These are phyloP conservation scores for Oryza australiensis DNA, from an alignment of 176 grass and related monocot genomes.

Conservation along the genomic window DNA sequence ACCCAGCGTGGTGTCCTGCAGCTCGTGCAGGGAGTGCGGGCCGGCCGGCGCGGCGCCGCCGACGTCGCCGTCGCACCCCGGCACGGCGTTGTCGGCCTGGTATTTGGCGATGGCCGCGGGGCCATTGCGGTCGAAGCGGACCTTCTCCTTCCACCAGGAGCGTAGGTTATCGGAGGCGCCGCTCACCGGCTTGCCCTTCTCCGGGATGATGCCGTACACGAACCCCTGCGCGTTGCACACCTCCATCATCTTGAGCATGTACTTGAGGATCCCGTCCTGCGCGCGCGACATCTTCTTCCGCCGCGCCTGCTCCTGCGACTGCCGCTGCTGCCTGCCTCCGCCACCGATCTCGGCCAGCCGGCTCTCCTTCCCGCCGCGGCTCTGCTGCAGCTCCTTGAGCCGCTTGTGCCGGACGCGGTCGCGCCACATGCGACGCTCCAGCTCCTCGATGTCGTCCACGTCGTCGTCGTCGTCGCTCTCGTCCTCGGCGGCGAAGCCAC, in stretches of 20 bases:
- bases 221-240: slow-evolving; percentile 93
- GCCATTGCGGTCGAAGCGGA: slow-evolving; percentile 87
- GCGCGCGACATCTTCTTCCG: slow-evolving; percentile 98
- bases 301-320: slow-evolving; percentile 71
- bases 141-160: slow-evolving; percentile 96
- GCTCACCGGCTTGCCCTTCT: slow-evolving; percentile 86
- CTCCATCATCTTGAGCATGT: slow-evolving; percentile 99
- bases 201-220: slow-evolving; percentile 91
- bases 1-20: slow-evolving; percentile 92
- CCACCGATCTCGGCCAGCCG: background rate
- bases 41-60: background rate
- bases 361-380: slow-evolving; percentile 12
- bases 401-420: slow-evolving; percentile 70
- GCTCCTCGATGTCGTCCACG: slow-evolving; percentile 73
- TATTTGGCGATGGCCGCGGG: slow-evolving; percentile 70
- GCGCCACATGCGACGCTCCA: slow-evolving; percentile 85
- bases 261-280: slow-evolving; percentile 89
- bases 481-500: slow-evolving; percentile 17
- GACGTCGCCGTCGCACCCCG: background rate
- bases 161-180: slow-evolving; percentile 92
- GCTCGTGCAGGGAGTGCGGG: slow-evolving; percentile 65
- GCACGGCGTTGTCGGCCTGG: slow-evolving; percentile 36
- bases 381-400: slow-evolving; percentile 67
- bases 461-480: slow-evolving; percentile 58
- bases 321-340: slow-evolving; percentile 25